Evolutionary conservation across 1,139 yeast genomes (phyloP), one percentile per base, ranked within the genome.

Genomic region (Pichia sp.): DNA sequence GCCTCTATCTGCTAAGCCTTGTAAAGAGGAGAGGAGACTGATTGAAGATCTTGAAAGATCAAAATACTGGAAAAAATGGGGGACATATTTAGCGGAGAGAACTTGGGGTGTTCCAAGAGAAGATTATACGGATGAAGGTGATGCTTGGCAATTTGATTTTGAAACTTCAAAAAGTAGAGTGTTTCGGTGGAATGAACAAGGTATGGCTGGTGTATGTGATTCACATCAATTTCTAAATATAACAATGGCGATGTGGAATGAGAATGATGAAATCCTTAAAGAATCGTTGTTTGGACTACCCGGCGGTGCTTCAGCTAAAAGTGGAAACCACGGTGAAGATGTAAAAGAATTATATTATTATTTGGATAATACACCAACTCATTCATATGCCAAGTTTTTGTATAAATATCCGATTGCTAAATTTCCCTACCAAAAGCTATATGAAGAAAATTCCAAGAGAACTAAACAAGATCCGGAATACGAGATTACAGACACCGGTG

Each of bases 121-220:
- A 62, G 97, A 89, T 60, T 89, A 89, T 62, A 84, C 95, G 1
- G 67, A 62, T 37, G 72, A 81, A 54, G 97, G 97, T 35, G 91
- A 88, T 52, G 96, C 96, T 3, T 89, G 97, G 97, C 72, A 80
- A 28, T 89, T 89, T 62, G 88, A 95, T 9, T 88, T 88, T 60
- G 95, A 85, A 46, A 89, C 85, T 49, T 84, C 95, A 4, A 72
- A 79, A 49, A 76, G 93, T 22, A 71, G 97, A 56, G 78, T 85
- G 15, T 89, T 84, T 59, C 71, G 97, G 41, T 89, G 97, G 97
- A 95, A 96, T 37, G 97, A 89, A 62, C 97, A 89, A 59, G 97
- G 97, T 4, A 68, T 89, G 53, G 95, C 94, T 9, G 97, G 97
- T 41, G 84, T 86, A 18, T 75, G 85, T 45, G 97, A 89, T 59